Evolutionary conservation across 495 filamentous ascomycete species (phyloP), one percentile per base, ranked within the genome.

Genomic region (Pseudoneurospora amorphoporcata): DNA sequence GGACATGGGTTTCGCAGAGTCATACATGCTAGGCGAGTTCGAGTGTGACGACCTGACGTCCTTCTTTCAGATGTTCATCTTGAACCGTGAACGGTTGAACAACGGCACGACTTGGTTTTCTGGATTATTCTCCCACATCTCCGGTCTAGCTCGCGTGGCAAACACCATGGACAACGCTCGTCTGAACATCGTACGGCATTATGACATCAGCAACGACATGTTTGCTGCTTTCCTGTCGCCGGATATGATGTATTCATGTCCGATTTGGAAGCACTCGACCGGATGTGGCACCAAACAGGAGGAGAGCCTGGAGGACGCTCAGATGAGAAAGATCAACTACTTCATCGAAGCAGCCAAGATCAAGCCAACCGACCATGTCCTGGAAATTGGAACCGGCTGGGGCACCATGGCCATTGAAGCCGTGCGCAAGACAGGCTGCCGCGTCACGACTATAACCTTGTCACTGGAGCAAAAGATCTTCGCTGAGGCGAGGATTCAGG

Each of bases 231-330:
- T 92, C 71, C 83, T 93, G 35, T 92, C 90, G 1, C 80, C 84
- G 4, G 91, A 92, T 73, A 91, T 93, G 89, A 92, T 90, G 12
- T 93, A 92, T 75, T 91, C 89, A 3, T 92, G 91, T 74, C 88
- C 90, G 0, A 90, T 92, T 69, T 92, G 90, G 89, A 82, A 82
- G 37, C 79, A 58, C 47, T 29, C 23, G 47, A 58, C 5, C 47
- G 23, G 29, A 9, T 7, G 47, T 14, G 9, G 4, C 45, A 23
- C 19, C 45, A 10, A 53, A 9, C 45, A 58, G 19, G 79, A 83
- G 58, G 89, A 92, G 73, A 83, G 82, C 8, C 82, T 92, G 0
- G 84, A 90, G 75, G 79, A 83, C n/a, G 91, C 91, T 6, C 90
- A 92, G 77, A 83, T 86, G 75, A 85, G 84, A 0, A 93, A 93